phyloP scores from a whole-genome alignment of 495 filamentous ascomycete species.

The Friedmanniomyces simplex region DNA sequence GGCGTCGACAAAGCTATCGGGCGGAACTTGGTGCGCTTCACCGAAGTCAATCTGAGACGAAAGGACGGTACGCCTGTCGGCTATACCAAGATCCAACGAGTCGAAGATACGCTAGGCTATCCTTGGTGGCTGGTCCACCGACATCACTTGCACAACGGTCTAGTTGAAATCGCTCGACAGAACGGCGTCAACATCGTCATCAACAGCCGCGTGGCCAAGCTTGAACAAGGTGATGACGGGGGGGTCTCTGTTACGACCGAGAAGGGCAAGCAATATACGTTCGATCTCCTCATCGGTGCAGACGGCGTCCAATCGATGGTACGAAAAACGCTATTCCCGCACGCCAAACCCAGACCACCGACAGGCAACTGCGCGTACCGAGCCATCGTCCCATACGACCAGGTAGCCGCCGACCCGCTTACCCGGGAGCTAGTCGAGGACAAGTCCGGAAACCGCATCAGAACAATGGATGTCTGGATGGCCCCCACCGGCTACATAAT shows the following conservation, averaged over 20 bases:
- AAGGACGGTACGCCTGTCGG: slow-evolving; percentile 34
- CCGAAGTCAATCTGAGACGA: slow-evolving; percentile 34
- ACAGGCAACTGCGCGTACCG: slow-evolving; percentile 36
- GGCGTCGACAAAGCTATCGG: slow-evolving; percentile 33
- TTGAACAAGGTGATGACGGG: slow-evolving; percentile 22
- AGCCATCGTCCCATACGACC: slow-evolving; percentile 33
- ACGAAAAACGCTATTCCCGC: slow-evolving; percentile 30
- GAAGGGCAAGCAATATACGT: slow-evolving; percentile 27
- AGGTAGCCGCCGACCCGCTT: slow-evolving; percentile 33
- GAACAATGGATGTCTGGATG: slow-evolving; percentile 40
- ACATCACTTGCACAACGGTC: slow-evolving; percentile 33
- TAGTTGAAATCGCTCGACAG: slow-evolving; percentile 28
- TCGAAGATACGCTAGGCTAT: slow-evolving; percentile 13
- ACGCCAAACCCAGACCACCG: slow-evolving; percentile 30
- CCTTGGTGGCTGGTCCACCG: slow-evolving; percentile 26
- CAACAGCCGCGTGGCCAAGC: slow-evolving; percentile 26
- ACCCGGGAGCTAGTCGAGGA: slow-evolving; percentile 31
- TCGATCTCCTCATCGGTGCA: slow-evolving; percentile 36
- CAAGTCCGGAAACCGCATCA: slow-evolving; percentile 9
- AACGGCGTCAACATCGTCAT: slow-evolving; percentile 31
- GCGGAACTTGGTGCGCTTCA: slow-evolving; percentile 30
- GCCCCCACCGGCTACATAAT: slow-evolving; percentile 34
- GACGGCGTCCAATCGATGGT: slow-evolving; percentile 36
- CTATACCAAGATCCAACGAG: slow-evolving; percentile 23
- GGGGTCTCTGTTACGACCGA: slow-evolving; percentile 29